A percentile compares a stretch with the other conserved stretches of the same genome.
These are phyloP conservation scores for Suillus alpinus DNA, from an alignment of 768 basidiomycete species.

Conservation along the genomic window DNA sequence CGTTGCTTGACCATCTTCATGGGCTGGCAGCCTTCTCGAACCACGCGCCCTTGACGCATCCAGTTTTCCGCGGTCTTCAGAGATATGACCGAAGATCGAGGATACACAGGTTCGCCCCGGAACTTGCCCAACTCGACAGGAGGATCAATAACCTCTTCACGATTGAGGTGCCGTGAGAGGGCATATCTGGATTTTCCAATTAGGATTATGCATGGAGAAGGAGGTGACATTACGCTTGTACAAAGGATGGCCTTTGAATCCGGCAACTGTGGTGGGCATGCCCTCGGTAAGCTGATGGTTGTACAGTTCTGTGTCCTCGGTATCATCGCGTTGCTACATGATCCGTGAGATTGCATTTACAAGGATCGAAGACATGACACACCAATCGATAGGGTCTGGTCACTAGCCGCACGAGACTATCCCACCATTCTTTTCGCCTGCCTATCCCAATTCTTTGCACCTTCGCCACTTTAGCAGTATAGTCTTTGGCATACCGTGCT, in stretches of 20 bases:
- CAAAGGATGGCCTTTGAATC: constrained; percentile 96
- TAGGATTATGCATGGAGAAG: constrained; percentile 3
- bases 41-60: constrained; percentile 80
- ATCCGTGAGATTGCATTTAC: constrained; percentile 13
- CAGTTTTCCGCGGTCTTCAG: constrained; percentile 93
- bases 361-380: constrained; percentile 26
- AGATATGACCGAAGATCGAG: constrained; percentile 76
- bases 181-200: constrained; percentile 58
- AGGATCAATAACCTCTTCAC: constrained; percentile 82
- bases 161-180: constrained; percentile 81
- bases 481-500: constrained; percentile 80
- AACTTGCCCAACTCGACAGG: constrained; percentile 86
- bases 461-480: constrained; percentile 76
- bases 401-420: constrained; percentile 56
- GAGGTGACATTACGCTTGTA: constrained; percentile 35
- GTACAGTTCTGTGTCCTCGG: constrained; percentile 88
- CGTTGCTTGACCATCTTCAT: constrained; percentile 88
- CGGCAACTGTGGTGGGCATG: constrained; percentile 87
- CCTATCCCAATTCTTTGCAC: constrained; percentile 59
- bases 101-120: constrained; percentile 89
- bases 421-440: constrained; percentile 86
- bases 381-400: constrained; percentile 83
- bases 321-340: constrained; percentile 81
- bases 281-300: constrained; percentile 77
- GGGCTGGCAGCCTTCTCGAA: constrained; percentile 75